phyloP scores from a whole-genome alignment of 176 grass and related monocot species.

The Zoysia japonica region DNA sequence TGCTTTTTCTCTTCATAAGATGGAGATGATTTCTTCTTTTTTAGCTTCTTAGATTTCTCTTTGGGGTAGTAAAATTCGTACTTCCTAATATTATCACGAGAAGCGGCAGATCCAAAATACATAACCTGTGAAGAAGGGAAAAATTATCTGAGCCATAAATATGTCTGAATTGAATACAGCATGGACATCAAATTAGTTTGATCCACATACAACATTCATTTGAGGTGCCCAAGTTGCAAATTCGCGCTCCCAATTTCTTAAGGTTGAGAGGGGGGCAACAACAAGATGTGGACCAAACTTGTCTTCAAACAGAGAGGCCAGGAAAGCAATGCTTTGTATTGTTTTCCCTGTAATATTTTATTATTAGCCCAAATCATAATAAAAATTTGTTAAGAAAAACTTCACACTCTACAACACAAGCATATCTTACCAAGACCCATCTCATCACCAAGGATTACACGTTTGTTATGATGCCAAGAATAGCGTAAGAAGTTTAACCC shows the following conservation, averaged over 20 bases:
- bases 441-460: constrained; percentile 97
- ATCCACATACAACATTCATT: constrained; percentile 90
- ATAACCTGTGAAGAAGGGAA: constrained; percentile 64
- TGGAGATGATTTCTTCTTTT: constrained; percentile 74
- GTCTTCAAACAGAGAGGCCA: constrained; percentile 82
- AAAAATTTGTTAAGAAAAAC: constrained; percentile 15
- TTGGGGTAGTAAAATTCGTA: constrained; percentile 91
- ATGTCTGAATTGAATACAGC: constrained; percentile 27
- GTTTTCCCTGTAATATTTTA: constrained; percentile 76
- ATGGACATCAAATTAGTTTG: constrained; percentile 31
- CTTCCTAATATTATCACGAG: constrained; percentile 82
- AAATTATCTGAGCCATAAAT: constrained; percentile 23
- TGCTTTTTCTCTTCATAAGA: constrained; percentile 67
- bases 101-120: constrained; percentile 78
- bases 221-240: constrained; percentile 99
- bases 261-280: constrained; percentile 93
- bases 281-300: constrained; percentile 84
- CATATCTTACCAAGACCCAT: constrained; percentile 95
- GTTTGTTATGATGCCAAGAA: constrained; percentile 84
- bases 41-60: constrained; percentile 75
- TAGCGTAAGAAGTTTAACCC: constrained; percentile 89
- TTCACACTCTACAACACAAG: constrained; percentile 6
- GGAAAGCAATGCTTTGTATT: constrained; percentile 99
- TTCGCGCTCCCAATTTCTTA: constrained; percentile 97
- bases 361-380: constrained; percentile 30